Conservation (phyloP, 2,329 filamentous ascomycete species). For the Chaetomium globosum region DNA sequence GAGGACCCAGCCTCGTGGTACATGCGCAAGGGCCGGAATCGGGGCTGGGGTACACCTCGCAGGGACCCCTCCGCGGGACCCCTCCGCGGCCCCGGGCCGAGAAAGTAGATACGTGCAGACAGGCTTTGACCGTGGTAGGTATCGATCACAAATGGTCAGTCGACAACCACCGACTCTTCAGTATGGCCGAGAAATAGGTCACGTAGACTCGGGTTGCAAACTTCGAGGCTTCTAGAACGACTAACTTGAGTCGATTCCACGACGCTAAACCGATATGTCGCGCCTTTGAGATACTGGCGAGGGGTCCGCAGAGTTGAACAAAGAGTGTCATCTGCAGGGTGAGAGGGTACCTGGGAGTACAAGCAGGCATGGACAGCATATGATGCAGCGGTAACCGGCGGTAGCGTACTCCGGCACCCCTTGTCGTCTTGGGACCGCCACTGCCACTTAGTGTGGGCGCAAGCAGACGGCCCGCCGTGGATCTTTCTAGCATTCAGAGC, state of each 20-base stretch:
- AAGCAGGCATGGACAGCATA: background rate
- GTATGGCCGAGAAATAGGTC: background rate
- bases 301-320: background rate
- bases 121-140: background rate
- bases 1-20: conserved; percentile 2
- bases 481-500: background rate
- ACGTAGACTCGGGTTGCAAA: background rate
- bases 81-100: conserved; percentile 1
- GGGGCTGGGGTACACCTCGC: conserved; percentile 1
- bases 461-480: background rate
- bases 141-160: background rate
- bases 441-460: background rate
- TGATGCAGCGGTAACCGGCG: background rate
- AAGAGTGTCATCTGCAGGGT: background rate
- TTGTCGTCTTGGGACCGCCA: background rate
- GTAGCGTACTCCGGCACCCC: background rate
- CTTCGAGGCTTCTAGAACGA: background rate
- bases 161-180: background rate
- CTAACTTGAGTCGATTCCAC: background rate
- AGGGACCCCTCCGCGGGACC: background rate
- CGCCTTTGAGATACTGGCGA: background rate
- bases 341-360: background rate
- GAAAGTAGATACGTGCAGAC: background rate
- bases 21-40: conserved; percentile 1
- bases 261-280: background rate